phyloP scores from a whole-genome alignment of 768 basidiomycete species.

The Hygrophorus pudorinus region DNA sequence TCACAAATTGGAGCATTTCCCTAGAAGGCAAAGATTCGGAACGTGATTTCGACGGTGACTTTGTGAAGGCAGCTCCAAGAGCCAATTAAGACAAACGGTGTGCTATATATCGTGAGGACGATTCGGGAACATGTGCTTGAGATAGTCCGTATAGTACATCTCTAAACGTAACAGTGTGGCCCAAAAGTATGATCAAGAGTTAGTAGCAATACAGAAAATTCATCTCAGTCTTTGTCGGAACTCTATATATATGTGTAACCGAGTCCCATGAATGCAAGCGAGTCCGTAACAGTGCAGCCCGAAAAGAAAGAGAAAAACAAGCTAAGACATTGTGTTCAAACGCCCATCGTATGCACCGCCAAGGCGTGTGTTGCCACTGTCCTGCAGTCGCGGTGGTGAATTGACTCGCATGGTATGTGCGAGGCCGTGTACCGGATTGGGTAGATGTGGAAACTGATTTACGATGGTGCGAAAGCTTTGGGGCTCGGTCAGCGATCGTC shows the following conservation, averaged over 20 bases:
- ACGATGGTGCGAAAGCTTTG: constrained; percentile 39
- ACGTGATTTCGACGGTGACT: too few species aligned
- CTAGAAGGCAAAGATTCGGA: too few species aligned
- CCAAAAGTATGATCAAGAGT: too few species aligned
- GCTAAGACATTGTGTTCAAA: constrained; percentile 37
- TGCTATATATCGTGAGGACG: too few species aligned
- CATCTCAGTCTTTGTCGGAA: constrained; percentile 6
- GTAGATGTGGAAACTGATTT: constrained; percentile 39
- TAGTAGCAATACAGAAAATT: constrained; percentile 18
- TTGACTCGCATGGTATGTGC: constrained; percentile 28
- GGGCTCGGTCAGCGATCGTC: constrained; percentile 49
- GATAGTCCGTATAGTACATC: too few species aligned
- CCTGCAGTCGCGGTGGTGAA: constrained; percentile 32
- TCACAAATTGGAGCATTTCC: too few species aligned
- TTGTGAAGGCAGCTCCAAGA: too few species aligned
- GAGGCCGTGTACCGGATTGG: constrained; percentile 32
- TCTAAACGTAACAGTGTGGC: too few species aligned
- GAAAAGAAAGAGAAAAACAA: constrained; percentile 5
- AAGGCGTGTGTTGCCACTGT: constrained; percentile 20
- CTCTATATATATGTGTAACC: neutral
- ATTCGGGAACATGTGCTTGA: neutral
- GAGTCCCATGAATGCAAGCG: neutral
- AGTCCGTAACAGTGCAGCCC: neutral
- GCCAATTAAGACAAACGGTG: too few species aligned
- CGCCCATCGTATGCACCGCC: constrained; percentile 30